These are phyloP conservation scores for Clathrospora elynae DNA, from an alignment of 2,329 filamentous ascomycete genomes.

Conservation along the genomic window DNA sequence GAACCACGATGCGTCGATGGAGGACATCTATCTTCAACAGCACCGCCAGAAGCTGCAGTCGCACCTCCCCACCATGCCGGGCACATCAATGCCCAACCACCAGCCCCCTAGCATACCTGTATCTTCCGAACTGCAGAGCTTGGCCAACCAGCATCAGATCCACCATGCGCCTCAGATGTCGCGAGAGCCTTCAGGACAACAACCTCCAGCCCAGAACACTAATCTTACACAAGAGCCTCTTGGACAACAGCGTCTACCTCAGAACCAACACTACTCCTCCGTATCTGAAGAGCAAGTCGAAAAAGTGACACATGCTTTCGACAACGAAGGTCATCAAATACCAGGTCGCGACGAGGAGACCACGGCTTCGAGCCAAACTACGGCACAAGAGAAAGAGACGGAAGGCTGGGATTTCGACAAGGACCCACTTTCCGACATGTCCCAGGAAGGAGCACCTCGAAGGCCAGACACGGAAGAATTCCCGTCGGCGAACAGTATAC, in stretches of 20 bases:
- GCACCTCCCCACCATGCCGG: constrained; percentile 45
- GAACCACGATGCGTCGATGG: constrained; percentile 60
- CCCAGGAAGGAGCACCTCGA: constrained; percentile 59
- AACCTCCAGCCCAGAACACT: constrained; percentile 47
- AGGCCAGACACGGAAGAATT: constrained; percentile 88
- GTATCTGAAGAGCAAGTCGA: constrained; percentile 62
- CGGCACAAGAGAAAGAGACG: constrained; percentile 54
- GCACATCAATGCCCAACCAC: constrained; percentile 62
- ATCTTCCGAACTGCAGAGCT: constrained; percentile 50
- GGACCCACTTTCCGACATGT: constrained; percentile 68
- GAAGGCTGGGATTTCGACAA: constrained; percentile 91
- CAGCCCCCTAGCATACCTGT: constrained; percentile 59
- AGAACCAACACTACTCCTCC: constrained; percentile 46
- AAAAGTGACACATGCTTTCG: constrained; percentile 63
- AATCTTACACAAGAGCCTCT: constrained; percentile 41
- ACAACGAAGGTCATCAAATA: constrained; percentile 62
- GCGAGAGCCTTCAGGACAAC: constrained; percentile 51
- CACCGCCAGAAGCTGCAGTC: constrained; percentile 60
- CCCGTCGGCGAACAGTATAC: constrained; percentile 75
- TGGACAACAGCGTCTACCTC: constrained; percentile 43
- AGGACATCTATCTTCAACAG: constrained; percentile 64
- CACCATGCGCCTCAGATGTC: constrained; percentile 53
- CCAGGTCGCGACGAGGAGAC: constrained; percentile 51
- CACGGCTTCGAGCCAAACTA: constrained; percentile 44
- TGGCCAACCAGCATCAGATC: constrained; percentile 45